phyloP scores from a whole-genome alignment of 306 rosid species.

The Calophaca sinica region DNA sequence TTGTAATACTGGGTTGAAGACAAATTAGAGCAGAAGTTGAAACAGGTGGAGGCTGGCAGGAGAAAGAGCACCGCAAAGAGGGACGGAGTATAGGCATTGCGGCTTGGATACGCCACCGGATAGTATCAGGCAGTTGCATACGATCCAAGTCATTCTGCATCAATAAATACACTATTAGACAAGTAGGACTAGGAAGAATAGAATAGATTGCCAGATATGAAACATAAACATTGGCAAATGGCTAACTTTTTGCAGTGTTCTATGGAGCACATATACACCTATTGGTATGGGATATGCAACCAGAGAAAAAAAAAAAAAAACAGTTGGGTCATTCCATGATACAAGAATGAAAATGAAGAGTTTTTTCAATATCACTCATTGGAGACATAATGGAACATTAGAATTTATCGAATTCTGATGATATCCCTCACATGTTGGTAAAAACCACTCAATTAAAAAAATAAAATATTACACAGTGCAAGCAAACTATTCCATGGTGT shows the following conservation, averaged over 20 bases:
- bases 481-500: too few species aligned
- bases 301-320: neutral
- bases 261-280: neutral
- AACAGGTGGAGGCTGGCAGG: constrained; percentile 80
- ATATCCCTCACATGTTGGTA: too few species aligned
- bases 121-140: constrained; percentile 83
- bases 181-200: constrained; percentile 2
- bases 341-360: neutral
- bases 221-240: constrained; percentile 28
- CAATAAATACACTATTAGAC: constrained; percentile 38
- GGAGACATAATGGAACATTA: neutral
- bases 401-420: too few species aligned
- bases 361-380: neutral
- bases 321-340: neutral
- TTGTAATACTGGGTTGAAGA: constrained; percentile 64
- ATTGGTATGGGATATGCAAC: neutral
- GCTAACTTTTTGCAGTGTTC: neutral
- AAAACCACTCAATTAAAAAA: too few species aligned
- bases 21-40: constrained; percentile 62
- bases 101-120: constrained; percentile 91
- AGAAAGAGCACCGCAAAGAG: constrained; percentile 62
- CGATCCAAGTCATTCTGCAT: constrained; percentile 81
- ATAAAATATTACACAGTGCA: too few species aligned
- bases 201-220: neutral
- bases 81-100: constrained; percentile 82